Percentiles rank a stretch among this genome's conserved stretches.
phyloP scores from a whole-genome alignment of 352 stramenopile species.

The Thalassiosira livingstoniorum region DNA sequence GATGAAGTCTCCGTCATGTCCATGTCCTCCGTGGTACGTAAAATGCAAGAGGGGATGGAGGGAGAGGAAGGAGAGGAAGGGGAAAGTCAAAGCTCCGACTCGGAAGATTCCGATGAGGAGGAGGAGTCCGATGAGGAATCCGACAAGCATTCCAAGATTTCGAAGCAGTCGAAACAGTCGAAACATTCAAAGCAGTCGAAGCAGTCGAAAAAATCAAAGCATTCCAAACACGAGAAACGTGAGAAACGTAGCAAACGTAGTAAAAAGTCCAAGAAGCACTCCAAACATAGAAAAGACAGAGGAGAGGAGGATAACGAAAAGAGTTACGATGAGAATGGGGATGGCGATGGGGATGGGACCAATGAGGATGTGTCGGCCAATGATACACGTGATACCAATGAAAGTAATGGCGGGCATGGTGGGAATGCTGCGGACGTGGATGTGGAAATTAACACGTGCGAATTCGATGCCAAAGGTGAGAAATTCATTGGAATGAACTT shows the following conservation, averaged over 20 bases:
- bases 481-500: too few species aligned
- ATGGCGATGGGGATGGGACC: background rate
- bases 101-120: background rate
- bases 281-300: background rate
- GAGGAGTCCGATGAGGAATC: slow-evolving; percentile 26
- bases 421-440: too few species aligned
- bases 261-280: background rate
- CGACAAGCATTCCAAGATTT: too few species aligned
- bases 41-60: background rate
- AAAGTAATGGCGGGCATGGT: too few species aligned
- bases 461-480: slow-evolving; percentile 49
- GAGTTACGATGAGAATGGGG: background rate
- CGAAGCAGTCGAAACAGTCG: too few species aligned
- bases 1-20: slow-evolving; percentile 35
- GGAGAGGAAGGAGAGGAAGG: background rate
- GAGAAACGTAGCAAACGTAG: too few species aligned
- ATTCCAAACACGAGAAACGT: too few species aligned
- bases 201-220: too few species aligned
- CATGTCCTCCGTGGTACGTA: slow-evolving; percentile 17
- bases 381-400: too few species aligned
- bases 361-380: background rate
- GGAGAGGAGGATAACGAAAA: background rate
- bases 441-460: slow-evolving; percentile 32
- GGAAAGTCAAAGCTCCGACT: background rate
- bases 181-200: background rate